phyloP scores from a whole-genome alignment of 2,329 filamentous ascomycete species.

The Ophiocordyceps sinensis region DNA sequence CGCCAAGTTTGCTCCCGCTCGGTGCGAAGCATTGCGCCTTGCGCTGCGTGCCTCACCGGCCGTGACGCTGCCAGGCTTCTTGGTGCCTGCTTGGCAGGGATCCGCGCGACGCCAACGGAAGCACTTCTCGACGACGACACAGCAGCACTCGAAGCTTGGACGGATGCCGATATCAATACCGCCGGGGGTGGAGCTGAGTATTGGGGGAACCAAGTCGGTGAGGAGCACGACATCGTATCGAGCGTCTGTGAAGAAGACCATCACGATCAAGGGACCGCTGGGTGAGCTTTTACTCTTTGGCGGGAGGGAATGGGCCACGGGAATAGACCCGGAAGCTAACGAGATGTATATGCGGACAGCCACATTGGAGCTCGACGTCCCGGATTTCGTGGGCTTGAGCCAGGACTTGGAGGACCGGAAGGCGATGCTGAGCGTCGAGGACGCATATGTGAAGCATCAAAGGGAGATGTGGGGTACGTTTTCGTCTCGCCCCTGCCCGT shows the following conservation, averaged over 20 bases:
- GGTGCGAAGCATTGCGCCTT: constrained; percentile 45
- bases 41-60: constrained; percentile 33
- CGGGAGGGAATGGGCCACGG: neutral
- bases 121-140: constrained; percentile 56
- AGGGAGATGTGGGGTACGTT: constrained; percentile 88
- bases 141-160: constrained; percentile 69
- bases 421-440: constrained; percentile 53
- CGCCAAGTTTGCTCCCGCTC: constrained; percentile 50
- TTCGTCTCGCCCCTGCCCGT: constrained; percentile 6
- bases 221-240: constrained; percentile 44
- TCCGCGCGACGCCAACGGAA: constrained; percentile 19
- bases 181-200: constrained; percentile 62
- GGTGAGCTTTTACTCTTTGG: constrained; percentile 33
- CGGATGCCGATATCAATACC: constrained; percentile 67
- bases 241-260: constrained; percentile 46
- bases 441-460: constrained; percentile 57
- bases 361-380: constrained; percentile 63
- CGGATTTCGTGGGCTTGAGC: constrained; percentile 59
- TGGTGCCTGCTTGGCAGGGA: constrained; percentile 54
- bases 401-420: constrained; percentile 50
- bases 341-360: constrained; percentile 27
- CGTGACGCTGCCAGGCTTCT: constrained; percentile 52
- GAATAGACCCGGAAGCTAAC: neutral
- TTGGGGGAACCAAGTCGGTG: constrained; percentile 45
- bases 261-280: constrained; percentile 69